Evolutionary conservation across 306 rosid genomes (phyloP).

Genomic region (Lathyrus sativus): DNA sequence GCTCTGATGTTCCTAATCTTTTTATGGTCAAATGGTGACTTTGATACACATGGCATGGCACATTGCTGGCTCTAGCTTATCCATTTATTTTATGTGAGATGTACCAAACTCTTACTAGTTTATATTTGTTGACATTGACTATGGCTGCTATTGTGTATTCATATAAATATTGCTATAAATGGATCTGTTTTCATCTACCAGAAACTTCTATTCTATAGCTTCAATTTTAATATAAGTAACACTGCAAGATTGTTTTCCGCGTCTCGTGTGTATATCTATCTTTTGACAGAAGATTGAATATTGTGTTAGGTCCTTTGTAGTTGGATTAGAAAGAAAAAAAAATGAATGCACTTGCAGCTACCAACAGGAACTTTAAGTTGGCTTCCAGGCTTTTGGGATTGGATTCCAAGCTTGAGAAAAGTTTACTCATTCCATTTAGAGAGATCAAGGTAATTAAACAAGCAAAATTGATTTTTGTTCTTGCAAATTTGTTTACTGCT

Average conservation of each 20-base stretch:
- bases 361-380: conserved; percentile 90
- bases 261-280: conserved; percentile 10
- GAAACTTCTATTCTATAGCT: conserved; percentile 4
- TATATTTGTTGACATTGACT: conserved; percentile 38
- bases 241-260: conserved; percentile 38
- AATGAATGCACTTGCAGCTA: conserved; percentile 94
- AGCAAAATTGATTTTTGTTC: conserved; percentile 10
- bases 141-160: conserved; percentile 14
- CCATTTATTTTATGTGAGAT: conserved; percentile 24
- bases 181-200: conserved; percentile 34
- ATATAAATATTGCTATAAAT: conserved; percentile 29
- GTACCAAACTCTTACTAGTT: conserved; percentile 34
- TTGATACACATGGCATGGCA: conserved; percentile 38
- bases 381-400: conserved; percentile 86
- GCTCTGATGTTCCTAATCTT: background rate
- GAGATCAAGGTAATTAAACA: conserved; percentile 87
- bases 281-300: conserved; percentile 32
- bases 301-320: conserved; percentile 30
- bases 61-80: conserved; percentile 40
- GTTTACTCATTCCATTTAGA: conserved; percentile 89
- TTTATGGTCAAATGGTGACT: conserved; percentile 6
- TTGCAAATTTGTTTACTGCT: conserved; percentile 15
- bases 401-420: conserved; percentile 91
- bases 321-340: conserved; percentile 24
- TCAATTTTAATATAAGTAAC: conserved; percentile 6